Percentiles rank a stretch among this genome's conserved stretches.
Evolutionary conservation across 2,329 filamentous ascomycete species (phyloP).

Genomic region (Gremmenia infestans): DNA sequence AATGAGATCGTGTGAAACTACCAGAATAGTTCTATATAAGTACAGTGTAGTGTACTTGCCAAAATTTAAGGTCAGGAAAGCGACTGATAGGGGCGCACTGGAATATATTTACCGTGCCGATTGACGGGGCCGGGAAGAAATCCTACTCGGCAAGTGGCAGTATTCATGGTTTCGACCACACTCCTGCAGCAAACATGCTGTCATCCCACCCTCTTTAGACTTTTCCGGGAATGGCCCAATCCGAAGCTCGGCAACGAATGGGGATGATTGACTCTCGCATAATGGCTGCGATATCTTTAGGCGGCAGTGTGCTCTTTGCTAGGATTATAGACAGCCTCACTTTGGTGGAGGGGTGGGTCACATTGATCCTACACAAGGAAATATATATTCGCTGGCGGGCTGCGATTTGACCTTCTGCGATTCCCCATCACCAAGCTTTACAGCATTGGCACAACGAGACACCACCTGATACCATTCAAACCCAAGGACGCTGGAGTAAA

Average conservation of each 20-base stretch:
- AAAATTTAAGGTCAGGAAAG: too few relatives aligned
- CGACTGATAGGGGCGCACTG: too few relatives aligned
- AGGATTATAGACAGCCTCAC: neutral
- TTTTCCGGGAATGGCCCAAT: neutral
- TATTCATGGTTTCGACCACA: neutral
- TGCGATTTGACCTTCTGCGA: neutral
- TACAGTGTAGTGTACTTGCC: too few relatives aligned
- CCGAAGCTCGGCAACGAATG: neutral
- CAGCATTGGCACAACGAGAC: too few relatives aligned
- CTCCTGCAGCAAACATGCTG: neutral
- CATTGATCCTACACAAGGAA: neutral
- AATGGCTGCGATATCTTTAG: neutral
- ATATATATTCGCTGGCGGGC: neutral
- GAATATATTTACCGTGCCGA: too few relatives aligned
- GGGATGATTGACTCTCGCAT: neutral
- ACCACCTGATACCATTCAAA: too few relatives aligned
- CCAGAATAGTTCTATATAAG: too few relatives aligned
- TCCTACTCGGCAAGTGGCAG: too few relatives aligned
- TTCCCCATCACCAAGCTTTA: neutral
- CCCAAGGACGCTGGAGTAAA: too few relatives aligned
- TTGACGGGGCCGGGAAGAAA: too few relatives aligned
- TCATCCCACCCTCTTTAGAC: neutral
- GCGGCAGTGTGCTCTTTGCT: neutral
- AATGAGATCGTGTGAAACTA: too few relatives aligned
- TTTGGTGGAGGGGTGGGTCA: neutral